Evolutionary conservation across 495 filamentous ascomycete species (phyloP).

Genomic region (Penicillium lagena): DNA sequence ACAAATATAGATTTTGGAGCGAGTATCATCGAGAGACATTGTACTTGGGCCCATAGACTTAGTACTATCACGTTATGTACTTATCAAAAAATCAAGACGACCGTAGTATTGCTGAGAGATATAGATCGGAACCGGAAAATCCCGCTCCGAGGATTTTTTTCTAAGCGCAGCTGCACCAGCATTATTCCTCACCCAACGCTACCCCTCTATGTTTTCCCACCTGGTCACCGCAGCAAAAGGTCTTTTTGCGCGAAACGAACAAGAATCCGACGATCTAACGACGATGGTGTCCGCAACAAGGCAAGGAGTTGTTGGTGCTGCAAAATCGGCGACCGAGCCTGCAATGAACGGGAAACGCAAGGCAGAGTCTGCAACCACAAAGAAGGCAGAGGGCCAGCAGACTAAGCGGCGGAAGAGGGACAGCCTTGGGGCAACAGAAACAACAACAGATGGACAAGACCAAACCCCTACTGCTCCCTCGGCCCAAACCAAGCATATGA

Average conservation of each 20-base stretch:
- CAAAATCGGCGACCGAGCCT: constrained; percentile 2
- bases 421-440: constrained; percentile 17
- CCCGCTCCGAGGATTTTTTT: not conserved
- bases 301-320: constrained; percentile 12
- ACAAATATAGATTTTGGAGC: no score
- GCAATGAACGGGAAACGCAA: constrained; percentile 31
- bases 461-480: constrained; percentile 9
- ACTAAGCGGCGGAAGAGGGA: constrained; percentile 35
- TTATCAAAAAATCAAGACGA: no score
- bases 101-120: no score
- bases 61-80: no score
- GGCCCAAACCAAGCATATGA: constrained; percentile 27
- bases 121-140: no score
- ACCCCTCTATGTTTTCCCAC: constrained; percentile 36
- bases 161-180: not conserved
- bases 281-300: constrained; percentile 37
- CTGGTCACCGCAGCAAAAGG: constrained; percentile 41
- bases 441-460: constrained; percentile 9
- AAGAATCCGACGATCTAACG: constrained; percentile 10
- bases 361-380: constrained; percentile 12
- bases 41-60: no score
- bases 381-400: constrained; percentile 17
- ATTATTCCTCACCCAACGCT: not conserved
- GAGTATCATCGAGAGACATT: no score
- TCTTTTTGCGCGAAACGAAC: constrained; percentile 29